Evolutionary conservation across 257 asterid species (phyloP).

Genomic region (Misopates orontium): DNA sequence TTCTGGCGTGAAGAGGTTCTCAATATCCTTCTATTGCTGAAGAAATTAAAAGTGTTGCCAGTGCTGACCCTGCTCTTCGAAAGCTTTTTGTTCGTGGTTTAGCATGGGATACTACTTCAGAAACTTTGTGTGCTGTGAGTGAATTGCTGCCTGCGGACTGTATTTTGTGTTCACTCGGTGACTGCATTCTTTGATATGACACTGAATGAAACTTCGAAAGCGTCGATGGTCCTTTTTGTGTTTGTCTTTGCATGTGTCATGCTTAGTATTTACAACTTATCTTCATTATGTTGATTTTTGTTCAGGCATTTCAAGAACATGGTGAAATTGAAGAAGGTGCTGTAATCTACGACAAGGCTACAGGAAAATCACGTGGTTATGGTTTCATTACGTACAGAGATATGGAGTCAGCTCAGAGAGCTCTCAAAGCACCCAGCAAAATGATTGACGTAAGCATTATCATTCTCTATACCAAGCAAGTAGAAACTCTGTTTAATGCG

Average conservation of each 20-base stretch:
- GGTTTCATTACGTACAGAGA: conserved; percentile 75
- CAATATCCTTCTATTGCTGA: conserved; percentile 91
- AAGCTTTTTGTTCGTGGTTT: conserved; percentile 98
- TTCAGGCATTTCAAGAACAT: conserved; percentile 79
- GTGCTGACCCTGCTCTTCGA: conserved; percentile 96
- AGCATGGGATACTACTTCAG: conserved; percentile 91
- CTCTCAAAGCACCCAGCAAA: conserved; percentile 69
- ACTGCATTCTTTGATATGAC: conserved; percentile 29
- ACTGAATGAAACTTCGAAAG: conserved; percentile 13
- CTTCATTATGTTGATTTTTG: conserved; percentile 25
- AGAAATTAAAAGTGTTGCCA: conserved; percentile 90
- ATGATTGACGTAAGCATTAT: conserved; percentile 67
- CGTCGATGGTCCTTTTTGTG: neutral
- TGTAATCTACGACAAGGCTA: conserved; percentile 62
- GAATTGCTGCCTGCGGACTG: conserved; percentile 61
- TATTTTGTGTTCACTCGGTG: conserved; percentile 36
- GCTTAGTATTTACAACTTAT: conserved; percentile 13
- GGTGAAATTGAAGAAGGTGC: conserved; percentile 91
- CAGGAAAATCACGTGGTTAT: conserved; percentile 81
- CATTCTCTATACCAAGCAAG: neutral
- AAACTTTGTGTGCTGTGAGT: conserved; percentile 98
- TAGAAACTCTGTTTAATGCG: neutral
- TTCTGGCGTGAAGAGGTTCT: conserved; percentile 85
- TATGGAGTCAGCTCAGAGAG: conserved; percentile 77
- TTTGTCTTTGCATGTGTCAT: neutral